These are phyloP conservation scores for Boletus mariae DNA, from an alignment of 1,284 basidiomycete species.

Conservation along the genomic window DNA sequence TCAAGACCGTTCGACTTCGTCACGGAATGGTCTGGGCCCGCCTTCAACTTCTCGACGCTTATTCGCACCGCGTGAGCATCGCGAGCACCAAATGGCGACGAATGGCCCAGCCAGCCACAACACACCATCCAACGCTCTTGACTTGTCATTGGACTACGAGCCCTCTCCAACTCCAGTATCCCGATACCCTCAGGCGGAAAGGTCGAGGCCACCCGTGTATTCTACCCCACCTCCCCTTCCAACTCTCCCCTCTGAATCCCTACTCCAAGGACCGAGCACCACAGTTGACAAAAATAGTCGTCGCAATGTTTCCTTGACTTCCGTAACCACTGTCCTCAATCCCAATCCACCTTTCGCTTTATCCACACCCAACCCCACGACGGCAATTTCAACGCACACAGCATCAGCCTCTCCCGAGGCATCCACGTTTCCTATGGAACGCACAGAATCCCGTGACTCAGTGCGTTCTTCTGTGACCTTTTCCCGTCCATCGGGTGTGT, in stretches of 20 bases:
- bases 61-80: constrained; percentile 51
- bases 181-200: constrained; percentile 37
- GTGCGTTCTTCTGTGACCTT: constrained; percentile 50
- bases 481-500: constrained; percentile 56
- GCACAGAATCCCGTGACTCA: constrained; percentile 45
- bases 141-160: constrained; percentile 53
- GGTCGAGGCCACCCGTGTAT: constrained; percentile 41
- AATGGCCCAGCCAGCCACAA: constrained; percentile 26
- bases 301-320: constrained; percentile 47
- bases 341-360: constrained; percentile 41
- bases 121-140: constrained; percentile 24
- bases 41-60: constrained; percentile 43
- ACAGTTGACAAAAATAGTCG: constrained; percentile 35
- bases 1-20: constrained; percentile 34
- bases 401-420: constrained; percentile 47
- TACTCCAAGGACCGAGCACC: constrained; percentile 32
- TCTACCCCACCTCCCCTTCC: constrained; percentile 57
- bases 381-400: constrained; percentile 63
- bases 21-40: constrained; percentile 21
- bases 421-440: constrained; percentile 39
- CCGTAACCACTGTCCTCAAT: constrained; percentile 53
- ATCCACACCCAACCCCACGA: constrained; percentile 58
- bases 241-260: constrained; percentile 54
- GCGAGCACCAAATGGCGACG: constrained; percentile 35
- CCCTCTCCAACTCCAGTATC: constrained; percentile 64